phyloP scores from a whole-genome alignment of 306 rosid species.

The Gillenia trifoliata region DNA sequence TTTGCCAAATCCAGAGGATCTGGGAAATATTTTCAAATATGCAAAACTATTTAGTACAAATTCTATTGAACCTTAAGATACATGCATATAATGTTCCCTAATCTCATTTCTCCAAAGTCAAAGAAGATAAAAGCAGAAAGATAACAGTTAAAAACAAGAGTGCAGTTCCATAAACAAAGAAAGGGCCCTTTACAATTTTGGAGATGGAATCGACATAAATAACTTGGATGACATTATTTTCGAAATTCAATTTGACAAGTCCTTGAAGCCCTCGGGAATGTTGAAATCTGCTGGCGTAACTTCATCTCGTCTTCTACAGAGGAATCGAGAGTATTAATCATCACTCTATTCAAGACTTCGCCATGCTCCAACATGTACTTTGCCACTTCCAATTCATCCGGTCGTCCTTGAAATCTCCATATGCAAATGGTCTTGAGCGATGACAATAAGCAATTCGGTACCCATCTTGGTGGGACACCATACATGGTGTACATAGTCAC shows the following conservation, averaged over 20 bases:
- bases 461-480: background rate
- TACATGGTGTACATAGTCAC: background rate
- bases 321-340: background rate
- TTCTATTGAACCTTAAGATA: too few species aligned
- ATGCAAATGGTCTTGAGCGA: background rate
- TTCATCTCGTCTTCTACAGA: background rate
- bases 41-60: too few species aligned
- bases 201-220: background rate
- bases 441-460: background rate
- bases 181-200: background rate
- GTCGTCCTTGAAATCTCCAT: background rate
- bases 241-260: background rate
- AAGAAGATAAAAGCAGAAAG: background rate
- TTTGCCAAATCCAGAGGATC: too few species aligned
- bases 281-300: background rate
- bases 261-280: background rate
- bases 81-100: background rate
- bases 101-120: background rate
- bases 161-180: background rate
- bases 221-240: background rate
- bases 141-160: background rate
- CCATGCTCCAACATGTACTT: background rate
- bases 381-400: background rate
- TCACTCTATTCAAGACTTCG: background rate
- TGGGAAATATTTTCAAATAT: too few species aligned